phyloP scores from a whole-genome alignment of 2,329 filamentous ascomycete genomes.

The Cladophialophora bantiana region DNA sequence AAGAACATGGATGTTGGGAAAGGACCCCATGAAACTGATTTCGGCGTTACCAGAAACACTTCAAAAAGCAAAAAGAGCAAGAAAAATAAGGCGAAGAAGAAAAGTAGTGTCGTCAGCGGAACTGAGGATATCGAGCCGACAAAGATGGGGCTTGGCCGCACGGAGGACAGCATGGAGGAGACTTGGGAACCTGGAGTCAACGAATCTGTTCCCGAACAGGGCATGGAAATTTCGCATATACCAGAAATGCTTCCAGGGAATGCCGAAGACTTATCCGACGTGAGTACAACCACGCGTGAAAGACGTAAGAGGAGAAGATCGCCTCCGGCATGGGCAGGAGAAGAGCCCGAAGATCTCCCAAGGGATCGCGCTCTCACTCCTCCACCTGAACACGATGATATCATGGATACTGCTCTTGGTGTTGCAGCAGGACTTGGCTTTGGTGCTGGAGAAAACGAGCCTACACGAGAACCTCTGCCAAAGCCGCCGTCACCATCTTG shows the following conservation, averaged over 20 bases:
- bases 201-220: constrained; percentile 10
- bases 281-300: constrained; percentile 40
- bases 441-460: constrained; percentile 24
- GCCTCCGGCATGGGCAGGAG: constrained; percentile 34
- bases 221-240: background rate
- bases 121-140: constrained; percentile 13
- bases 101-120: constrained; percentile 25
- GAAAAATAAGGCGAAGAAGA: constrained; percentile 32
- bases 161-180: background rate
- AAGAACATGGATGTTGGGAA: background rate
- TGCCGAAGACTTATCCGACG: constrained; percentile 32
- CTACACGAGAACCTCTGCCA: constrained; percentile 15
- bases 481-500: constrained; percentile 23
- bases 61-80: constrained; percentile 32
- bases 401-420: constrained; percentile 40
- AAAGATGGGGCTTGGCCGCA: constrained; percentile 7
- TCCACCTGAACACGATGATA: constrained; percentile 39
- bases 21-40: background rate
- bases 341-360: constrained; percentile 40
- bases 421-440: constrained; percentile 40
- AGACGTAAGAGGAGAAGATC: constrained; percentile 38
- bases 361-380: constrained; percentile 36
- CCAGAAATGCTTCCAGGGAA: constrained; percentile 5
- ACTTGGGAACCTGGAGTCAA: background rate
- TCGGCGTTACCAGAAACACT: background rate